Base-by-base conservation (phyloP, 129 eudicot genomes). In the Ambrosia trifida region DNA sequence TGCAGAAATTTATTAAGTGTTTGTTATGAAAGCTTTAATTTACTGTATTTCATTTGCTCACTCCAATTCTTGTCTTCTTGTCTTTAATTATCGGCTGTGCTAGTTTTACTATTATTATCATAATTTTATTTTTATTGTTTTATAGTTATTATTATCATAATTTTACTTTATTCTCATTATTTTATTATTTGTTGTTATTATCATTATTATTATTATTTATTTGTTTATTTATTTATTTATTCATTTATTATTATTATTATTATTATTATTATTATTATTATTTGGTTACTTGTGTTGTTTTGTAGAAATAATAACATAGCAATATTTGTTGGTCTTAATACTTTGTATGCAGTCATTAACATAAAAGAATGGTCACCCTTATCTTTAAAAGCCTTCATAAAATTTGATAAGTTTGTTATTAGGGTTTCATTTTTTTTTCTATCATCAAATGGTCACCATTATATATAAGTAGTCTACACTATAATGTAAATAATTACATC, bases 311-410 rank as follows among this genome's bases (percentile, higher is more conserved):
- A n/a, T 52, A 52, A n/a, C 54, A 49, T 49, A 20, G 2, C 54
- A 49, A 5, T 49, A 49, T 49, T 1, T 49, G 9, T n/a, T 49
- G 19, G 9, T 33, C 36, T 44, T 41, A 30, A 14, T 41, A 49
- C 20, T 66, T 66, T 14, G n/a, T 66, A 43, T 66, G 38, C 70
- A 43, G 44, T 13, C 56, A 53, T n/a, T 18, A 16, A 30, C 56
- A 12, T 69, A 51, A 50, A 35, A 38, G 12, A 69, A 2, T 14
- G 11, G 3, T 36, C n/a, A 7, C 20, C 36, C 43, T 38, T 69
- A 35, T 52, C 30, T 69, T 36, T 35, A 35, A 35, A 32, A 63
- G 52, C 35, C 50, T 35, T 69, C 36, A 52, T 17, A 53, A 51
- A 28, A 16, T 51, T 35, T 35, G 6, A 35, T 35, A 35, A 35